Conservation (phyloP, 2,329 filamentous ascomycete genomes). For the Corynespora cassiicola region DNA sequence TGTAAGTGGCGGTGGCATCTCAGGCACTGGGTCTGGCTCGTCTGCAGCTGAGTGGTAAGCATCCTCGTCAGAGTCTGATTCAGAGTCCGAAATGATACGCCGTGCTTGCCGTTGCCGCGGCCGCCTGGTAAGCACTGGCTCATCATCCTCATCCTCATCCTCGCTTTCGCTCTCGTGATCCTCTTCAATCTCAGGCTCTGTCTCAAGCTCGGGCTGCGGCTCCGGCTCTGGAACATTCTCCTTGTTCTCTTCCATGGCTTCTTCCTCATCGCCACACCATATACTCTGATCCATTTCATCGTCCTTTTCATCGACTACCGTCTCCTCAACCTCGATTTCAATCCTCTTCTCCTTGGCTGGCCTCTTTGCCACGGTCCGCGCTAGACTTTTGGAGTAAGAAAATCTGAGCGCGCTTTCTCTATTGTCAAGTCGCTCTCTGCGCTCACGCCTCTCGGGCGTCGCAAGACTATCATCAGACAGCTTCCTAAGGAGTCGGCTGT, state of each 20-base stretch:
- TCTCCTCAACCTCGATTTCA: slow-evolving; percentile 10
- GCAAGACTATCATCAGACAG: slow-evolving; percentile 35
- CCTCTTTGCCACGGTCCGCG: slow-evolving; percentile 32
- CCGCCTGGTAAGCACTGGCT: slow-evolving; percentile 27
- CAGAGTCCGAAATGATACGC: slow-evolving; percentile 28
- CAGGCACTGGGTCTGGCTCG: slow-evolving; percentile 2
- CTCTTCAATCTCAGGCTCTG: slow-evolving; percentile 16
- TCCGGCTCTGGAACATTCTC: slow-evolving; percentile 7
- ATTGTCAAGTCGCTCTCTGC: slow-evolving; percentile 17
- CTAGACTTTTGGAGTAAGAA: slow-evolving; percentile 36
- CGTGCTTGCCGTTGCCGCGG: slow-evolving; percentile 20
- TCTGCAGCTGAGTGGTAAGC: not conserved
- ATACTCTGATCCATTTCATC: slow-evolving; percentile 34
- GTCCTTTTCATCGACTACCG: slow-evolving; percentile 24
- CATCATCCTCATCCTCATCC: slow-evolving; percentile 34
- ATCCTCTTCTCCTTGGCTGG: slow-evolving; percentile 15
- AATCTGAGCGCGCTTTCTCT: slow-evolving; percentile 17
- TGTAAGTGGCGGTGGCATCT: slow-evolving; percentile 18
- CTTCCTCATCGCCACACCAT: slow-evolving; percentile 35
- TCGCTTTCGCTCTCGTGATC: slow-evolving; percentile 9
- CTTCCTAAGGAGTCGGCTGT: slow-evolving; percentile 34
- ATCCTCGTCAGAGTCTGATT: slow-evolving; percentile 10
- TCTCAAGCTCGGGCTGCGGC: slow-evolving; percentile 9
- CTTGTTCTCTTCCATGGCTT: slow-evolving; percentile 8
- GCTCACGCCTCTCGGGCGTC: slow-evolving; percentile 31